Evolutionary conservation across 2,329 filamentous ascomycete species (phyloP), one percentile per base, ranked within the genome.

Genomic region (Botrytis paeoniae): DNA sequence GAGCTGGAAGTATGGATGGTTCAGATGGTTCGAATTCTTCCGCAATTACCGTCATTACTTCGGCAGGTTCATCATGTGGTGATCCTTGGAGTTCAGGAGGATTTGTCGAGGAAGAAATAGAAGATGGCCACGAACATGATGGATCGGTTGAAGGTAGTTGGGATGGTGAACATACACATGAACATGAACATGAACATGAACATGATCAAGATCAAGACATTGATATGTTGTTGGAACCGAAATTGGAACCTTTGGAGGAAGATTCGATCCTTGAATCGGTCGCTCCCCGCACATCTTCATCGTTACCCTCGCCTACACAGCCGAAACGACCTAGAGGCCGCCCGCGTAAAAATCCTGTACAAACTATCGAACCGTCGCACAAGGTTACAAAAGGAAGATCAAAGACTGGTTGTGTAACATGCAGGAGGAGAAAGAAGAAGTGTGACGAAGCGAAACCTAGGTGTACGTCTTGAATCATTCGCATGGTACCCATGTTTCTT

Each of bases 351-450:
- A 90, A 93, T 57, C 84, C 92, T 29, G 86, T 86, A 37, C 83
- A 86, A 12, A 87, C 89, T 1, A 86, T 87, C 51, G 79, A 84
- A 25, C 83, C 85, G 29, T 83, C 89, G 68, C 88, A 87, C 79
- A 97, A 96, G 80, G 83, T 93, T 69, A 90, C 93, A 73, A 97
- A 97, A 81, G 93, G 93, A 32, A 85, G 90, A 69, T 91, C 89
- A 70, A 92, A 91, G 82, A 92, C 89, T 2, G 90, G 90, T 3
- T 92, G 88, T 76, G 88, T 91, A 70, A 92, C 89, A 18, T 92
- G 89, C 78, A 85, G 89, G 73, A 91, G 88, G 79, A 84, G 90
- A 74, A 92, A 92, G 84, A 92, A 92, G 87, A 92, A 92, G 82
- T 92, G 90, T 77, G 90, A 92, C 77, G 90, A 92, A 81, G 86